phyloP scores from a whole-genome alignment of 495 filamentous ascomycete species.

The Trichoderma virens region DNA sequence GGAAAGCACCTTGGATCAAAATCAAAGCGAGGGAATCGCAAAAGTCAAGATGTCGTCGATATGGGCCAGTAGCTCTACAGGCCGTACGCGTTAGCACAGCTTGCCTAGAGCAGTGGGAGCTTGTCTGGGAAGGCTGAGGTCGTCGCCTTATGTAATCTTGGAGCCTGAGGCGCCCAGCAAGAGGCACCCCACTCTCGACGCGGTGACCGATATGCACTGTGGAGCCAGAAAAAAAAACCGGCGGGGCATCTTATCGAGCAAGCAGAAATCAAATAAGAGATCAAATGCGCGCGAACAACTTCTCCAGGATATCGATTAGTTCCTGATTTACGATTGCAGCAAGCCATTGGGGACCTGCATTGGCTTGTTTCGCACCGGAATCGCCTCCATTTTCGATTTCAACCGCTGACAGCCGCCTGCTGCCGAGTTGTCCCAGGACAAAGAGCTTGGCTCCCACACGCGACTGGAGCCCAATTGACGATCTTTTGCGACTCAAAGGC shows the following conservation, averaged over 20 bases:
- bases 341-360: neutral
- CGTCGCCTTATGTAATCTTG: neutral
- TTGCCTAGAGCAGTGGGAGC: constrained; percentile 25
- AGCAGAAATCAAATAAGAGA: neutral
- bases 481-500: neutral
- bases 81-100: constrained; percentile 32
- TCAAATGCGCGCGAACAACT: constrained; percentile 2
- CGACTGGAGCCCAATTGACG: constrained; percentile 6
- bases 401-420: neutral
- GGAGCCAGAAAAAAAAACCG: constrained; percentile 7
- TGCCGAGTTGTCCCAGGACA: neutral
- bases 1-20: neutral
- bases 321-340: constrained; percentile 12
- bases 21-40: neutral
- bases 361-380: constrained; percentile 15
- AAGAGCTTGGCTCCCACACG: neutral
- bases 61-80: constrained; percentile 18
- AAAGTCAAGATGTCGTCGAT: constrained; percentile 27
- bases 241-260: constrained; percentile 1
- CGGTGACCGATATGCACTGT: neutral
- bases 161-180: constrained; percentile 3
- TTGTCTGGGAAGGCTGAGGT: constrained; percentile 19
- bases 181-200: neutral
- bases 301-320: constrained; percentile 7
- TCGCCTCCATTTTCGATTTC: neutral